A percentile compares a stretch with the other conserved stretches of the same genome.
phyloP scores from a whole-genome alignment of 176 grass and related monocot species.

The barley (Hordeum vulgare) region DNA sequence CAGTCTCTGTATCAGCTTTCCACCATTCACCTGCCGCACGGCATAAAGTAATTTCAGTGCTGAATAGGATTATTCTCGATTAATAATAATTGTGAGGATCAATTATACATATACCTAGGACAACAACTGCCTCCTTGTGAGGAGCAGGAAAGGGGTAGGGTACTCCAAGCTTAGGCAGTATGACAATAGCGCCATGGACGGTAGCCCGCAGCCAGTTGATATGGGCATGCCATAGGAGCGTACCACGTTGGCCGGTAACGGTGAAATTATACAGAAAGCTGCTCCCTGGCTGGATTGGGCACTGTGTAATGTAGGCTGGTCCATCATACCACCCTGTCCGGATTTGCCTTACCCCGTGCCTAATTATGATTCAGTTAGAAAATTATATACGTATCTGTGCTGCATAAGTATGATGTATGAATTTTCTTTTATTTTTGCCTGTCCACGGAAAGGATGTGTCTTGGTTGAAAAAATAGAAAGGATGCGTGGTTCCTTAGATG shows the following conservation, averaged over 20 bases:
- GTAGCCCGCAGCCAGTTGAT: slow-evolving; percentile 51
- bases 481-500: not conserved
- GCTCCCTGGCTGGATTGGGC: slow-evolving; percentile 12
- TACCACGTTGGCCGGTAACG: not conserved
- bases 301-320: slow-evolving; percentile 11
- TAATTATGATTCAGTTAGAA: slow-evolving; percentile 15
- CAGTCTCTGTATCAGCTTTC: slow-evolving; percentile 50
- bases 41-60: not conserved
- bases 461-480: not conserved
- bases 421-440: not conserved
- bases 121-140: slow-evolving; percentile 40
- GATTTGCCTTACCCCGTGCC: slow-evolving; percentile 50
- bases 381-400: not conserved
- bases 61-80: not conserved
- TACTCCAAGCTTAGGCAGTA: slow-evolving; percentile 51
- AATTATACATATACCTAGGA: slow-evolving; percentile 33
- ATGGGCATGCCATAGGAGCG: slow-evolving; percentile 6
- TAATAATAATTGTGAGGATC: not conserved
- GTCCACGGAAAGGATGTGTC: not conserved
- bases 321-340: slow-evolving; percentile 27
- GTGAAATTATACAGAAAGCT: slow-evolving; percentile 9
- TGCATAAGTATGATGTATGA: not conserved
- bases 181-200: slow-evolving; percentile 56
- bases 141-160: slow-evolving; percentile 54
- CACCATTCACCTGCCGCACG: slow-evolving; percentile 56